Conservation (phyloP, 2,329 filamentous ascomycete species). For the Trichothecium sympodiale region DNA sequence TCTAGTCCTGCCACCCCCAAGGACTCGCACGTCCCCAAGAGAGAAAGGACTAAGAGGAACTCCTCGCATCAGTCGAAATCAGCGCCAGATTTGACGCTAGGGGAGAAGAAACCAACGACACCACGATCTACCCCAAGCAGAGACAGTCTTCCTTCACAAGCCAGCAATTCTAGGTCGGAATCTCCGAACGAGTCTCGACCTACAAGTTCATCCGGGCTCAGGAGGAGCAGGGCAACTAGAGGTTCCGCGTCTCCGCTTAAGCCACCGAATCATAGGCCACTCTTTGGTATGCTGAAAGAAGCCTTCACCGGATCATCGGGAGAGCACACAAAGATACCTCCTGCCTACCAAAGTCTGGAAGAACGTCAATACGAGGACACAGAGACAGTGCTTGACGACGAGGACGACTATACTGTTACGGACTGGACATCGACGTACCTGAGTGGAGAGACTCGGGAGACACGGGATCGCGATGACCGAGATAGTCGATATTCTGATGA, state of each 20-base stretch:
- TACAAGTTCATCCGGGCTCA: constrained; percentile 28
- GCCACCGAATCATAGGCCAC: constrained; percentile 35
- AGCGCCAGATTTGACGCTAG: constrained; percentile 8
- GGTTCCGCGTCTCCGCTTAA: constrained; percentile 29
- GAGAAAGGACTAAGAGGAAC: constrained; percentile 9
- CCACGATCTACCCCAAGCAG: constrained; percentile 3
- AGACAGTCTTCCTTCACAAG: too few relatives aligned
- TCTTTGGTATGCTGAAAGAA: constrained; percentile 48
- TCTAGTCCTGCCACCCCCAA: too few relatives aligned
- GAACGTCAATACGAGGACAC: constrained; percentile 21
- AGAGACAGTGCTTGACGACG: constrained; percentile 12
- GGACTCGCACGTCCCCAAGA: too few relatives aligned
- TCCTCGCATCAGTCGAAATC: constrained; percentile 12
- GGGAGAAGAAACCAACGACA: constrained; percentile 7
- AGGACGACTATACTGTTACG: constrained; percentile 12
- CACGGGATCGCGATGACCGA: too few relatives aligned
- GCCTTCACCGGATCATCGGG: constrained; percentile 53
- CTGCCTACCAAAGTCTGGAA: constrained; percentile 37
- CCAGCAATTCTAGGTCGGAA: too few relatives aligned
- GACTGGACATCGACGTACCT: constrained; percentile 7
- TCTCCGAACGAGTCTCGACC: too few relatives aligned
- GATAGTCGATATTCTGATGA: not conserved
- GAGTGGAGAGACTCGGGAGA: constrained; percentile 8
- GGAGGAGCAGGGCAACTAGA: constrained; percentile 45
- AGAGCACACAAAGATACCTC: constrained; percentile 30